phyloP scores from a whole-genome alignment of 192 early-diverging fungal genomes.

The Podila epigama region DNA sequence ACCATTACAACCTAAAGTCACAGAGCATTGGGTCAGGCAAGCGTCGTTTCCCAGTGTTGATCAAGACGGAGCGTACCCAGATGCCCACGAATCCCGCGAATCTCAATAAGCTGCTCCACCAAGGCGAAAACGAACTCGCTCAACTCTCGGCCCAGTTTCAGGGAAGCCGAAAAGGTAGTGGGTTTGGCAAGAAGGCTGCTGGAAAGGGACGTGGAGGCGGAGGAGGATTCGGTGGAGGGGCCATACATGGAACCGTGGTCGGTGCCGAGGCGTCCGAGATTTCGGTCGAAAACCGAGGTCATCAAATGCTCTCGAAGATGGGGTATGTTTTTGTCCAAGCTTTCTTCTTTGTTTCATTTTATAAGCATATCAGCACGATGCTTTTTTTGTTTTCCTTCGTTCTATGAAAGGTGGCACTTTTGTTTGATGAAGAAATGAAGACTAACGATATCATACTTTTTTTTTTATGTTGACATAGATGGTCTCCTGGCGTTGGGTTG shows the following conservation, averaged over 20 bases:
- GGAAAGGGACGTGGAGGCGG: not conserved
- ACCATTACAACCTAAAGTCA: slow-evolving; percentile 54
- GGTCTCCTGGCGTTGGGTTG: slow-evolving; percentile 56
- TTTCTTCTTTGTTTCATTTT: not conserved
- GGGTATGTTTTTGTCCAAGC: slow-evolving; percentile 54
- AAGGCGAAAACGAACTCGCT: slow-evolving; percentile 46
- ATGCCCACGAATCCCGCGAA: slow-evolving; percentile 53
- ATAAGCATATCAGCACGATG: not conserved
- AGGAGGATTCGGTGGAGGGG: slow-evolving; percentile 4
- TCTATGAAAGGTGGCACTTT: too few species aligned
- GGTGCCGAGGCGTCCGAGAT: slow-evolving; percentile 62
- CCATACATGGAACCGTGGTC: slow-evolving; percentile 62
- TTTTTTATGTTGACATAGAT: slow-evolving; percentile 22
- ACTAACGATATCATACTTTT: not conserved
- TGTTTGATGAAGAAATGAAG: not conserved
- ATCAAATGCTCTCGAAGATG: slow-evolving; percentile 73
- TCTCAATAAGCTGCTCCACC: slow-evolving; percentile 45
- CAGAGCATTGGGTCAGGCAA: slow-evolving; percentile 55
- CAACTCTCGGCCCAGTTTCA: slow-evolving; percentile 28
- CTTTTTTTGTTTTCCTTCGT: slow-evolving; percentile 10
- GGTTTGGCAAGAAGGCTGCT: not conserved
- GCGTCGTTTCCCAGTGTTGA: slow-evolving; percentile 46
- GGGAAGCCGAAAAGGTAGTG: slow-evolving; percentile 22
- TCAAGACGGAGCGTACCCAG: slow-evolving; percentile 53
- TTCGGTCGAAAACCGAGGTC: slow-evolving; percentile 65